Conservation (phyloP, 371 early-diverging fungal species). For the Circinella umbellata region DNA sequence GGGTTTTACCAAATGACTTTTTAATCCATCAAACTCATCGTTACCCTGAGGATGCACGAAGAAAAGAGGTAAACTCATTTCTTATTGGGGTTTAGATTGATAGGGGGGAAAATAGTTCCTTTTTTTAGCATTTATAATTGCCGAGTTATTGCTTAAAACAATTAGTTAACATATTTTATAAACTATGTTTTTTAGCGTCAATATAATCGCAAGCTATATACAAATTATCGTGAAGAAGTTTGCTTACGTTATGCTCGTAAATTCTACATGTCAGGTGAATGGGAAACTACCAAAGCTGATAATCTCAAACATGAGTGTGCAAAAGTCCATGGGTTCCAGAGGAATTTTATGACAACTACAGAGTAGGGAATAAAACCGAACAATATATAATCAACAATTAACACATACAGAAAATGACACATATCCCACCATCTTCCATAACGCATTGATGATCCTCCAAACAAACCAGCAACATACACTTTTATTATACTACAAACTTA, state of each 20-base stretch:
- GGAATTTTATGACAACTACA: constrained; percentile 22
- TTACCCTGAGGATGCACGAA: constrained; percentile 66
- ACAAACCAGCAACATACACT: not conserved
- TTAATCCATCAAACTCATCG: constrained; percentile 72
- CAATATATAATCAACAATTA: not conserved
- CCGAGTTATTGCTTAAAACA: no score
- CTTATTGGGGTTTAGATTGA: not conserved
- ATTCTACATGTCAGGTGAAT: constrained; percentile 57
- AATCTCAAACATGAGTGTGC: constrained; percentile 59
- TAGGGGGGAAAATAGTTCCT: not conserved
- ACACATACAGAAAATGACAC: not conserved
- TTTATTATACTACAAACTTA: not conserved
- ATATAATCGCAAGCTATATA: constrained; percentile 66
- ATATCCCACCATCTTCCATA: not conserved
- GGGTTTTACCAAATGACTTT: constrained; percentile 68
- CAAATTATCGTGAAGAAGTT: constrained; percentile 68
- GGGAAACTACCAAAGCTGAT: constrained; percentile 50
- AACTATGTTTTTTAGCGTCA: constrained; percentile 46
- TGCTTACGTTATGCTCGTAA: constrained; percentile 68
- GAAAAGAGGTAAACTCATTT: constrained; percentile 55
- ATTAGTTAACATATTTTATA: not conserved
- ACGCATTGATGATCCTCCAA: no score
- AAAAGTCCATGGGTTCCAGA: constrained; percentile 50
- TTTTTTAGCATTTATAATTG: not conserved
- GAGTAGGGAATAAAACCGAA: not conserved